phyloP scores from a whole-genome alignment of 352 stramenopile species.

The Pythium diclinum region DNA sequence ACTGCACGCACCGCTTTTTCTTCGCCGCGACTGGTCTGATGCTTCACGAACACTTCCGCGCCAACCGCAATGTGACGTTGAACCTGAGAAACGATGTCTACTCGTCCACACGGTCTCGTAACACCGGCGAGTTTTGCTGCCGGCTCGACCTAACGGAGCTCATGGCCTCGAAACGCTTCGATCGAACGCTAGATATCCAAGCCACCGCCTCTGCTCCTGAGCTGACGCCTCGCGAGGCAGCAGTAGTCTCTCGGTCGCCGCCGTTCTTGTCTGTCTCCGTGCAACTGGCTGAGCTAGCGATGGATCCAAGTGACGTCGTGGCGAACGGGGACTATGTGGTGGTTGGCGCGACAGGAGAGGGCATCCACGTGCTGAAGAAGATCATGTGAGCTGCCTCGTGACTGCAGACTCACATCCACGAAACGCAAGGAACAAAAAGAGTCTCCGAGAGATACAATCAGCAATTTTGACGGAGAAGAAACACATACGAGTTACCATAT shows the following conservation, averaged over 20 bases:
- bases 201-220: constrained; percentile 23
- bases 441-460: not conserved
- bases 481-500: not conserved
- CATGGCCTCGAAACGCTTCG: constrained; percentile 32
- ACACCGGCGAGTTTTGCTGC: constrained; percentile 50
- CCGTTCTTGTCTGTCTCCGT: constrained; percentile 55
- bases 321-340: constrained; percentile 43
- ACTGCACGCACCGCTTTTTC: constrained; percentile 65
- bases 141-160: constrained; percentile 37
- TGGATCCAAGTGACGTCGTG: constrained; percentile 39
- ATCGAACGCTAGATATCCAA: constrained; percentile 51
- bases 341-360: constrained; percentile 39
- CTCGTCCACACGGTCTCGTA: constrained; percentile 47
- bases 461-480: not conserved
- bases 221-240: constrained; percentile 56
- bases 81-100: constrained; percentile 75
- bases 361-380: constrained; percentile 60
- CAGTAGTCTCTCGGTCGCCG: constrained; percentile 30
- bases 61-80: constrained; percentile 34
- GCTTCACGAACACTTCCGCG: constrained; percentile 36
- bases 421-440: not conserved
- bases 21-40: constrained; percentile 31
- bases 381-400: constrained; percentile 23
- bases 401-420: not conserved
- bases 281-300: constrained; percentile 36